Evolutionary conservation across 208 protist species (phyloP).

Genomic region (Acanthamoeba culbertsoni): DNA sequence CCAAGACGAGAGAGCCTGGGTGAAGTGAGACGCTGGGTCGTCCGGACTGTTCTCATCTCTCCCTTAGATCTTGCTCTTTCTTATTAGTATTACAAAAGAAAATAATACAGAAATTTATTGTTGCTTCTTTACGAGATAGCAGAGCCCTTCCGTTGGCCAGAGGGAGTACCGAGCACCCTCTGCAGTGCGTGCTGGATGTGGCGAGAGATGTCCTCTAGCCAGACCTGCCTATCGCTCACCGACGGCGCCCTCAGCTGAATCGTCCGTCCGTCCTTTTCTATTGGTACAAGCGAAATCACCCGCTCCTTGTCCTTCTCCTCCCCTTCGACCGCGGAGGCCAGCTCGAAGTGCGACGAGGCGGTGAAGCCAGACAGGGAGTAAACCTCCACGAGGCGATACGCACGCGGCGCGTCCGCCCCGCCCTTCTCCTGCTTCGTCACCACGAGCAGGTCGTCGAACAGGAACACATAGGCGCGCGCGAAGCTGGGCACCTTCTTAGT

Average conservation of each 20-base stretch:
- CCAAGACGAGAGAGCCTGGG: too few relatives aligned
- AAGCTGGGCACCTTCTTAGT: not conserved
- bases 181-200: not conserved
- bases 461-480: not conserved
- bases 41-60: too few relatives aligned
- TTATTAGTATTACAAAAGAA: too few relatives aligned
- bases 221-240: not conserved
- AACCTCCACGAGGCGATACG: not conserved
- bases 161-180: too few relatives aligned
- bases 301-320: not conserved
- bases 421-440: not conserved
- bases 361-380: not conserved
- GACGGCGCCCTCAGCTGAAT: not conserved
- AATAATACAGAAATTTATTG: too few relatives aligned
- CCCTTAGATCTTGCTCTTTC: too few relatives aligned
- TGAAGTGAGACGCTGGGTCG: too few relatives aligned
- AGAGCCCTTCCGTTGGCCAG: too few relatives aligned
- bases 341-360: not conserved
- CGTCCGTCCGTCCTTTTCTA: not conserved
- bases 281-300: not conserved
- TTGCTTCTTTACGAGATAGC: too few relatives aligned
- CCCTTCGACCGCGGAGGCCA: not conserved
- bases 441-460: not conserved
- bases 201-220: not conserved
- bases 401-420: not conserved